Evolutionary conservation across 352 stramenopile genomes (phyloP), one percentile per base, ranked within the genome.

Genomic region (Elongisporangium prolatum): DNA sequence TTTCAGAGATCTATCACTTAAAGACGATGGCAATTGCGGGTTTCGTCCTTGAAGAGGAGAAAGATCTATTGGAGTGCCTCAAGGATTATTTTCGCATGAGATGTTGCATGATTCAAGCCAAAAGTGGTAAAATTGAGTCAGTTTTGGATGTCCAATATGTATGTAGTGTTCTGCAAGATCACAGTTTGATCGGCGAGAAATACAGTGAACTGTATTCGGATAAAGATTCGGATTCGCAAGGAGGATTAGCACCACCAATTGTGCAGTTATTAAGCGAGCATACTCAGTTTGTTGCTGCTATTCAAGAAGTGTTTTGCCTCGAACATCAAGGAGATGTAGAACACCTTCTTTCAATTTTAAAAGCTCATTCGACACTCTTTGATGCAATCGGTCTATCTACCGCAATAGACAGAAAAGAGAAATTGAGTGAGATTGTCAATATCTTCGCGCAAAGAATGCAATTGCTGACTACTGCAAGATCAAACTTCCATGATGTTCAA

Each of bases 1-100:
- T 83, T 50, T 74, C 65, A 49, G 69, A 86, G 34, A 58, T 69
- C 6, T 78, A 77, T 55, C 66, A 74, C 11, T 21, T 85, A 2
- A 53, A 74, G 22, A 49, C 68, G 21, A 54, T 48, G 13, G 48
- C 72, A 2, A 16, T 80, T 1, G 11, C 38, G 0, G 64, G 50
- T 1, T 71, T 79, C 50, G 49, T 52, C 14, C 51, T 84, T 3
- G 61, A 61, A 8, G 56, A 69, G 4, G 71, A 84, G 6, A 53
- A 54, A 7, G 74, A 83, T 44, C 44, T 84, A 14, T 51, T 84
- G 10, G 56, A 59, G 14, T 73, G 59, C 7, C 51, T 84, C n/a
- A 76, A 74, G 50, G 54, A 48, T 5, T 60, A 70, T 7, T 74
- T 82, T 21, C 63, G 56, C 2, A 64, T 84, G 52, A 63, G 68